Base-by-base conservation (phyloP, 2,329 filamentous ascomycete genomes). In the Colletotrichum lupini region DNA sequence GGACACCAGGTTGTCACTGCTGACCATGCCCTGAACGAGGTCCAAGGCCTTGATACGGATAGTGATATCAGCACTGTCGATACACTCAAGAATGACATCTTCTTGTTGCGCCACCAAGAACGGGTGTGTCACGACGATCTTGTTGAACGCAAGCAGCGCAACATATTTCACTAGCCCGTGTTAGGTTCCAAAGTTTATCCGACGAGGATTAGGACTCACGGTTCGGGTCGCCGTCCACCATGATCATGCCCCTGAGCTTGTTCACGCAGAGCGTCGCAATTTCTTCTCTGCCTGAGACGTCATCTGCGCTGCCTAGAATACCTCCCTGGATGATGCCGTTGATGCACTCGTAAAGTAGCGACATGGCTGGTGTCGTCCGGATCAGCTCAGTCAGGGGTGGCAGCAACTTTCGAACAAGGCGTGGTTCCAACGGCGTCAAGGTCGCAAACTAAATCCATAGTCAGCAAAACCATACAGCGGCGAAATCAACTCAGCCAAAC, bases 301-400 rank as follows among this genome's bases (percentile, higher is more conserved):
- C 94, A 76, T 95, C 94, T 32, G 92, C 91, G 57, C 92, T 94
- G 37, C 95, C 94, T 62, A 99, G 86, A 70, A 99, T 98, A 0
- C 97, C 97, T 32, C 97, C 97, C 81, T 98, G 95, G 72, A 99
- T 98, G 75, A 99, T 97, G 28, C 97, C 97, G 81, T 97, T 98
- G 83, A 99, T 98, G 80, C 97, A 99, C 83, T 99, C 97, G 78
- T 99, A 99, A 6, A 98, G 85, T 32, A 99, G 84, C n/a, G 97
- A 98, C 97, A 98, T 98, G 32, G 97, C 97, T 5, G 94, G 93
- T 0, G 97, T 99, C 1, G 95, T 98, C 77, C 94, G 93, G 76
- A 99, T 98, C 60, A 99, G 93, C 76, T 94, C 95, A 1, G 95
- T 98, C 74, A 99, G 85, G 19, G 97, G 97, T 8, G 96, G 95